Evolutionary conservation across 2,329 filamentous ascomycete genomes (phyloP).

Genomic region (Colletotrichum lini): DNA sequence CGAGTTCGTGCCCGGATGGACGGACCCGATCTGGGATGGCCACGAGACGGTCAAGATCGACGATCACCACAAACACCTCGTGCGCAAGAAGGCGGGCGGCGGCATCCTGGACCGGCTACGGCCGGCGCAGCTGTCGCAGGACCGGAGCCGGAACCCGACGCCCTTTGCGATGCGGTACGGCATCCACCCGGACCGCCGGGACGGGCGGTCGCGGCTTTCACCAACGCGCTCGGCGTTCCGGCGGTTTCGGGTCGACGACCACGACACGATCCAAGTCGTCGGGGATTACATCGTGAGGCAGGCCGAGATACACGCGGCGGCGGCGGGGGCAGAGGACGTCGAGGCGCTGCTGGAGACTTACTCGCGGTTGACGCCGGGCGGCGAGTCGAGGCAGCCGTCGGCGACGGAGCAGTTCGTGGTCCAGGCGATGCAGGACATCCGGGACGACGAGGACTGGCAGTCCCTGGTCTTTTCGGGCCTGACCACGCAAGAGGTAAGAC

Average conservation of each 20-base stretch:
- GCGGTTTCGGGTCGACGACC: slow-evolving; percentile 26
- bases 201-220: slow-evolving; percentile 51
- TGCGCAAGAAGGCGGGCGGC: not conserved
- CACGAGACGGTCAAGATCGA: slow-evolving; percentile 31
- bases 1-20: slow-evolving; percentile 48
- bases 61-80: not conserved
- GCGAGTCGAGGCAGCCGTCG: not conserved
- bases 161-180: slow-evolving; percentile 49
- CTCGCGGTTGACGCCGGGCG: slow-evolving; percentile 44
- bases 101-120: slow-evolving; percentile 1
- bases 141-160: slow-evolving; percentile 46
- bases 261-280: not conserved
- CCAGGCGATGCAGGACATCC: slow-evolving; percentile 31
- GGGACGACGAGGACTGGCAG: slow-evolving; percentile 52
- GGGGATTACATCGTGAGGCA: slow-evolving; percentile 1
- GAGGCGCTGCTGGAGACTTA: slow-evolving; percentile 45
- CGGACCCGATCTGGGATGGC: slow-evolving; percentile 48
- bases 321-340: slow-evolving; percentile 14
- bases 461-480: slow-evolving; percentile 47
- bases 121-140: slow-evolving; percentile 42
- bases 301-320: not conserved
- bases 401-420: not conserved
- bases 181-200: slow-evolving; percentile 47
- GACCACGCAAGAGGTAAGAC: slow-evolving; percentile 50
- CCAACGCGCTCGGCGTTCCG: slow-evolving; percentile 47